Evolutionary conservation across 2,329 filamentous ascomycete genomes (phyloP).

Genomic region (Beauveria sp.): DNA sequence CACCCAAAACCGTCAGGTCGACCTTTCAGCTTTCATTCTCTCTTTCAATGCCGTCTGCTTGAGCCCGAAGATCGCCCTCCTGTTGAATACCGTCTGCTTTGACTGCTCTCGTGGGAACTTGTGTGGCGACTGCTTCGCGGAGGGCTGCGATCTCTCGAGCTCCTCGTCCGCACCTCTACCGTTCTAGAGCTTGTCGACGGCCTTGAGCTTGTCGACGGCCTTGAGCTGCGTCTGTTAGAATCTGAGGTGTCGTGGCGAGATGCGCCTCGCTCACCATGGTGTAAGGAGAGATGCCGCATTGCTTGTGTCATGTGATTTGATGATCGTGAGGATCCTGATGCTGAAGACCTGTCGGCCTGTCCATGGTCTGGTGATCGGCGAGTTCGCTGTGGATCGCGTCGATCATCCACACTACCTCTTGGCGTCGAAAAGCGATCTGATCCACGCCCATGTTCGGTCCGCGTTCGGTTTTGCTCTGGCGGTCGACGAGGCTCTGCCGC

Average conservation of each 20-base stretch:
- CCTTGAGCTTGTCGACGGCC: conserved; percentile 31
- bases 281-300: conserved; percentile 22
- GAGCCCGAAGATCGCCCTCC: conserved; percentile 30
- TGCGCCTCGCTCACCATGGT: conserved; percentile 20
- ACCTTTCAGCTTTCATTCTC: not conserved
- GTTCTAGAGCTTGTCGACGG: conserved; percentile 30
- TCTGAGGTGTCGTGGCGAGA: conserved; percentile 23
- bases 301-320: conserved; percentile 25
- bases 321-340: conserved; percentile 11
- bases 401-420: not conserved
- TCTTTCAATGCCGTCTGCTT: conserved; percentile 14
- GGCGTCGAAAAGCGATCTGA: not conserved
- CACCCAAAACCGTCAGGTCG: not conserved
- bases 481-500: not conserved
- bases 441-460: not conserved
- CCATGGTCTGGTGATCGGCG: not conserved
- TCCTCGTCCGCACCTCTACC: conserved; percentile 22
- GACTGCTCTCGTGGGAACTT: conserved; percentile 16
- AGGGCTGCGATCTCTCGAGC: conserved; percentile 32
- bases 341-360: not conserved
- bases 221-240: conserved; percentile 26
- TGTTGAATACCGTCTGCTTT: no score
- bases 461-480: not conserved
- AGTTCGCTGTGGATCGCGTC: not conserved
- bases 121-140: conserved; percentile 28